Percentiles rank a stretch among this genome's conserved stretches.
phyloP scores from a whole-genome alignment of 2,329 filamentous ascomycete species.

The Aureobasidium sp. region DNA sequence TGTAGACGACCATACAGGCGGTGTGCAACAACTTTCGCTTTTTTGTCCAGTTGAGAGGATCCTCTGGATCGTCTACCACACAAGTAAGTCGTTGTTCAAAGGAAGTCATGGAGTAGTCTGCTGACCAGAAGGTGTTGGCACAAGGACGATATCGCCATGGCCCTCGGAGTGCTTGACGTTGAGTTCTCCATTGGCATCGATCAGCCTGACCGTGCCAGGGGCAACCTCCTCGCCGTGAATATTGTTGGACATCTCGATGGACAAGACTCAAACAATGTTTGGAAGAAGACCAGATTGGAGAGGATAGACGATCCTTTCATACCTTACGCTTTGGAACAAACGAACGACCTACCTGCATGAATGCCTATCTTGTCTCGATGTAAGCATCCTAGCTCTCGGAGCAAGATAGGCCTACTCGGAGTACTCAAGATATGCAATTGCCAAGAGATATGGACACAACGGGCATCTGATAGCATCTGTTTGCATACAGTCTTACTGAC shows the following conservation, averaged over 20 bases:
- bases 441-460: not conserved
- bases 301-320: not conserved
- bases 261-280: not conserved
- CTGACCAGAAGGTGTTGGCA: slow-evolving; percentile 31
- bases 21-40: slow-evolving; percentile 16
- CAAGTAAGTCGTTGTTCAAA: not conserved
- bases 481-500: not conserved
- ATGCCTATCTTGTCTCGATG: not conserved
- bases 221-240: not conserved
- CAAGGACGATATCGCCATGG: slow-evolving; percentile 31
- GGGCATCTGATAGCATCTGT: not conserved
- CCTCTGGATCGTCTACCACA: slow-evolving; percentile 17
- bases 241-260: not conserved
- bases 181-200: slow-evolving; percentile 32
- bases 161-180: slow-evolving; percentile 28
- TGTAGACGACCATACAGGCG: slow-evolving; percentile 21
- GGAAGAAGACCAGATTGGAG: not conserved
- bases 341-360: not conserved
- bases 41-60: slow-evolving; percentile 19
- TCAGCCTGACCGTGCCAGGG: slow-evolving; percentile 36
- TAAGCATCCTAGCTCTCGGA: not conserved
- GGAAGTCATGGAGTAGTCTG: not conserved
- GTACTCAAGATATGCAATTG: not conserved
- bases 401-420: not conserved
- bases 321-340: not conserved